These are phyloP conservation scores for Ogataea philodendri DNA, from an alignment of 805 yeast species.

Conservation along the genomic window DNA sequence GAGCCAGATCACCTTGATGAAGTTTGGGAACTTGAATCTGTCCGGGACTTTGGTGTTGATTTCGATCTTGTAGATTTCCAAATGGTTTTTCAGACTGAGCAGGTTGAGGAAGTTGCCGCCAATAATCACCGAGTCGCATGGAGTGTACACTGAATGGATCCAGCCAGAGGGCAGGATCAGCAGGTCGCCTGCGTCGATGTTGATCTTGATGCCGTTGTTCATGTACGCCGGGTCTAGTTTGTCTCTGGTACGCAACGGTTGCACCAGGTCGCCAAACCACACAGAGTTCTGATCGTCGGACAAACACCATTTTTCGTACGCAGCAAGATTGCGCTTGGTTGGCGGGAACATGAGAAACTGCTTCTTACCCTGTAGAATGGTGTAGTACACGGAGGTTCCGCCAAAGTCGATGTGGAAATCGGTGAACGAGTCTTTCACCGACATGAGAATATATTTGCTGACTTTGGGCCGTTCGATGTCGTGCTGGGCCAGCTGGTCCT, in stretches of 20 bases:
- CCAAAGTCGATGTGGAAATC: slow-evolving; percentile 93
- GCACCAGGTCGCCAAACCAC: slow-evolving; percentile 60
- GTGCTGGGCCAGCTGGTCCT: slow-evolving; percentile 16
- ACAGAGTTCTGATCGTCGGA: slow-evolving; percentile 57
- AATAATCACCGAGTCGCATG: slow-evolving; percentile 72
- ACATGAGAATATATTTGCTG: slow-evolving; percentile 80
- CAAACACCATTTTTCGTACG: slow-evolving; percentile 71
- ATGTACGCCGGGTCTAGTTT: slow-evolving; percentile 28
- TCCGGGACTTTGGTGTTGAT: slow-evolving; percentile 66
- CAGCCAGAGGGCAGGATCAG: slow-evolving; percentile 87
- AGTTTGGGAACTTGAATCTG: slow-evolving; percentile 75
- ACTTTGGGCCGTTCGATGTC: slow-evolving; percentile 49
- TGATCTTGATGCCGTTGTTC: slow-evolving; percentile 36
- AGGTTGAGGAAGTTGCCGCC: slow-evolving; percentile 86
- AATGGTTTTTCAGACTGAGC: slow-evolving; percentile 59
- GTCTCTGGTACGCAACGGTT: slow-evolving; percentile 14
- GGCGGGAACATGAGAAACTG: slow-evolving; percentile 81
- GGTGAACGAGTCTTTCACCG: slow-evolving; percentile 75
- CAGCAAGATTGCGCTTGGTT: slow-evolving; percentile 54
- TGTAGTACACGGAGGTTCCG: slow-evolving; percentile 89
- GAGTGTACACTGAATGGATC: slow-evolving; percentile 89
- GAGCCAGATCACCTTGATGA: slow-evolving; percentile 68
- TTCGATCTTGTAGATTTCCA: slow-evolving; percentile 63
- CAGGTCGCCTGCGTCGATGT: slow-evolving; percentile 59
- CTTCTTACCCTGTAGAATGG: slow-evolving; percentile 72